Conservation (phyloP, 2,329 filamentous ascomycete genomes). For the Neopestalotiopsis sp. region DNA sequence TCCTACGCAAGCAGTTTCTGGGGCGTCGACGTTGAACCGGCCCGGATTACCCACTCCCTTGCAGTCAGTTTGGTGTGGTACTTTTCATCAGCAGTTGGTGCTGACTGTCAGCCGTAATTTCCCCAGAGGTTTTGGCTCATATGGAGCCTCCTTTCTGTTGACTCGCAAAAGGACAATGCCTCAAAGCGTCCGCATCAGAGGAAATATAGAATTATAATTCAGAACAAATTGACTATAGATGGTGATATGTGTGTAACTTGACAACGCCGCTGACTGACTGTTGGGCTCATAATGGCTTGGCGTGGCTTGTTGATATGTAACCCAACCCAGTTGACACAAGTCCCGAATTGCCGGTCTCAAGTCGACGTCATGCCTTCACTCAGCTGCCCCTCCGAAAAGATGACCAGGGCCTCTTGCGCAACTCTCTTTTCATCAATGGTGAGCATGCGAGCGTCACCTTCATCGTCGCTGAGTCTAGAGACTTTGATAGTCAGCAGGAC, state of each 20-base stretch:
- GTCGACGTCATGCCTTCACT: constrained; percentile 10
- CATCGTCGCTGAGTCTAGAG: background rate
- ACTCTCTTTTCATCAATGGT: background rate
- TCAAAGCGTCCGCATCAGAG: background rate
- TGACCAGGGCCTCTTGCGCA: background rate
- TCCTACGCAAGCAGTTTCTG: background rate
- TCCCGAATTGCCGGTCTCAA: background rate
- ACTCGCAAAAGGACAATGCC: background rate
- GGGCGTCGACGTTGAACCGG: background rate
- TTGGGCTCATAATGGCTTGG: constrained; percentile 8
- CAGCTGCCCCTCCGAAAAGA: constrained; percentile 14
- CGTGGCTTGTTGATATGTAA: background rate
- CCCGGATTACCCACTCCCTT: background rate
- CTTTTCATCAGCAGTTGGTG: background rate
- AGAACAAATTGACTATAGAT: background rate
- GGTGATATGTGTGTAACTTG: constrained; percentile 5
- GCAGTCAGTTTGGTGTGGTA: background rate
- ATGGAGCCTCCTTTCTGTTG: background rate
- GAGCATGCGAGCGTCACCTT: background rate
- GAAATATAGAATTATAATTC: background rate
- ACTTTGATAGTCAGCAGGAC: constrained; percentile 1
- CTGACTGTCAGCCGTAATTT: constrained; percentile 1
- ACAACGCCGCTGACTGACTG: background rate
- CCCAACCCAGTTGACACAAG: background rate
- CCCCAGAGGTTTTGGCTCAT: background rate